phyloP scores from a whole-genome alignment of 176 grass and related monocot species.

The Cocos nucifera region DNA sequence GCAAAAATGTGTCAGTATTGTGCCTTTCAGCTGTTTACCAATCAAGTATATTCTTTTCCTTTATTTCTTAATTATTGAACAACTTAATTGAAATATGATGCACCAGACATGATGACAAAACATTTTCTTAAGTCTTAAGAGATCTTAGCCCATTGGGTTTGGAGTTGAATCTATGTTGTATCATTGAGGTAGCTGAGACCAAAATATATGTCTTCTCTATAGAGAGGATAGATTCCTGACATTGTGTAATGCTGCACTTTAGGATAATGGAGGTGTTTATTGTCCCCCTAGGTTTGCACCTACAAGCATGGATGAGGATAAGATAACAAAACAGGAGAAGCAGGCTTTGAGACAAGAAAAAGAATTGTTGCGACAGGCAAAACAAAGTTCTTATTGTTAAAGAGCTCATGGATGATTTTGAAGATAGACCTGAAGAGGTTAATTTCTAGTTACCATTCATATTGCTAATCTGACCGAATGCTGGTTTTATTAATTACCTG shows the following conservation, averaged over 20 bases:
- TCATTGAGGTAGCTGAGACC: no score
- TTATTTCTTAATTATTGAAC: no score
- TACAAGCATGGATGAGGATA: conserved; percentile 57
- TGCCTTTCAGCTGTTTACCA: no score
- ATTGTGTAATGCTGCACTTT: background rate
- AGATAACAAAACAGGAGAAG: conserved; percentile 43
- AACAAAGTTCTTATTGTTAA: conserved; percentile 61
- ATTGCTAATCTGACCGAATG: conserved; percentile 1
- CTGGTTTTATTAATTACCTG: conserved; percentile 5
- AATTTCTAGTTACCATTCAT: conserved; percentile 12
- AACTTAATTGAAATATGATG: no score
- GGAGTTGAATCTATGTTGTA: no score
- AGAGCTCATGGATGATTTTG: conserved; percentile 55
- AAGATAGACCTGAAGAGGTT: conserved; percentile 88
- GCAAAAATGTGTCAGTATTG: no score
- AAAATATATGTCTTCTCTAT: no score
- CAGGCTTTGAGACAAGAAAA: conserved; percentile 66
- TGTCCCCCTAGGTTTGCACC: conserved; percentile 66
- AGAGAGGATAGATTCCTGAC: no score
- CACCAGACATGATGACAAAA: no score
- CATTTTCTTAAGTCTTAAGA: no score
- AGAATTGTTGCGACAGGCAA: conserved; percentile 47
- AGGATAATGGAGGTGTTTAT: conserved; percentile 65
- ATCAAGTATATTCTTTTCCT: no score
- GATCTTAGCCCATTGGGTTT: no score